A percentile compares a stretch with the other conserved stretches of the same genome.
Evolutionary conservation across 73 alveolate species (phyloP).

Genomic region (Tetrahymena elliotti): DNA sequence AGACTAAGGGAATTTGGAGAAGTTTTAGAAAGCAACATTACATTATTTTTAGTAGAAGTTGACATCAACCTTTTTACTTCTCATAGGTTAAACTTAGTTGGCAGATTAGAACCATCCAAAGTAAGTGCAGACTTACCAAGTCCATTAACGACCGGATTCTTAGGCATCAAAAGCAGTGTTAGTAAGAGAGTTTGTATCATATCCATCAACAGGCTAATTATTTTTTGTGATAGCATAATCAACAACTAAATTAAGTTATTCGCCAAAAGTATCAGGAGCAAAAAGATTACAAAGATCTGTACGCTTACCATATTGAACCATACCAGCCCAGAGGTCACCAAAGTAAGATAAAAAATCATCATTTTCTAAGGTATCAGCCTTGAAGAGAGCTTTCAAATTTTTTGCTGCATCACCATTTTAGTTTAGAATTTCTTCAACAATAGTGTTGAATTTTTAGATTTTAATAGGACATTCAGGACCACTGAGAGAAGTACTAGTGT

Average conservation of each 20-base stretch:
- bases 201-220: neutral
- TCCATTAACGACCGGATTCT: conserved; percentile 22
- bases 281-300: conserved; percentile 12
- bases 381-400: neutral
- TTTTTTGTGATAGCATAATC: neutral
- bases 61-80: neutral
- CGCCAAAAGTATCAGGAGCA: neutral
- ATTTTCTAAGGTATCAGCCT: neutral
- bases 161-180: neutral
- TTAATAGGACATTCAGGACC: conserved; percentile 11
- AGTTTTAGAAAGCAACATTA: neutral
- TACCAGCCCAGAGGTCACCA: conserved; percentile 2
- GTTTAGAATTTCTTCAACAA: neutral
- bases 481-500: neutral
- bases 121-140: conserved; percentile 15
- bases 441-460: neutral
- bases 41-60: neutral
- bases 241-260: neutral
- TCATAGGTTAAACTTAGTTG: neutral
- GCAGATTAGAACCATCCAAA: conserved; percentile 38
- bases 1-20: conserved; percentile 29
- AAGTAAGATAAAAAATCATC: conserved; percentile 20
- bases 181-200: neutral
- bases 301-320: conserved; percentile 27
- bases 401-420: neutral